These are phyloP conservation scores for Aspergillus ellipticus DNA, from an alignment of 495 filamentous ascomycete species.

Conservation along the genomic window DNA sequence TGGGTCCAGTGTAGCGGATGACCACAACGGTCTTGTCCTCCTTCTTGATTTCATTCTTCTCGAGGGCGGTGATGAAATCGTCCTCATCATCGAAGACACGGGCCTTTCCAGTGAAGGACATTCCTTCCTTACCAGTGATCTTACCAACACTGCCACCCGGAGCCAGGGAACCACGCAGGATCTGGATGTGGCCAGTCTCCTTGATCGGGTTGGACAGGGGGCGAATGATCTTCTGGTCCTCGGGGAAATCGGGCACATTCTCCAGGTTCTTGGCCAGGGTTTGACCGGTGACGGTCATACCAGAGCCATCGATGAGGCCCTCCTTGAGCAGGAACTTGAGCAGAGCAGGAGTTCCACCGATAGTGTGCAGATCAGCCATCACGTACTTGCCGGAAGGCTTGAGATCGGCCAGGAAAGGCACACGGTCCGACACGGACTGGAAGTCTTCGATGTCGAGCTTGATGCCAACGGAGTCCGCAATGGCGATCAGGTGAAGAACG, in stretches of 20 bases:
- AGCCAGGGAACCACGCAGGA: constrained; percentile 83
- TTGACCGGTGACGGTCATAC: constrained; percentile 90
- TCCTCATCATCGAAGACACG: constrained; percentile 84
- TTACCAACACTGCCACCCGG: constrained; percentile 92
- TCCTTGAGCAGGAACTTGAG: constrained; percentile 88
- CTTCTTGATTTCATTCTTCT: constrained; percentile 81
- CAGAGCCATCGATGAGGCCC: constrained; percentile 77
- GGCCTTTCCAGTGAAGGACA: constrained; percentile 78
- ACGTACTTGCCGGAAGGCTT: constrained; percentile 97
- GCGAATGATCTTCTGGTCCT: constrained; percentile 84
- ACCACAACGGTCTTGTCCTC: constrained; percentile 96
- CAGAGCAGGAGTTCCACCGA: constrained; percentile 85
- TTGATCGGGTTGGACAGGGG: constrained; percentile 90
- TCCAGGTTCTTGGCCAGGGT: constrained; percentile 87
- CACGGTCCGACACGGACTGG: constrained; percentile 85
- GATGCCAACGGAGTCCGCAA: constrained; percentile 87
- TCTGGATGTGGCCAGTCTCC: constrained; percentile 89
- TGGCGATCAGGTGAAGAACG: constrained; percentile 93
- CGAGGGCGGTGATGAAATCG: constrained; percentile 69
- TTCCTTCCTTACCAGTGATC: constrained; percentile 96
- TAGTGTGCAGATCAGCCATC: constrained; percentile 82
- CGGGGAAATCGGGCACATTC: constrained; percentile 69
- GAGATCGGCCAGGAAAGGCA: constrained; percentile 88
- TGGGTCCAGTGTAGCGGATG: constrained; percentile 93
- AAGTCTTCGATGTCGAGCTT: constrained; percentile 96